Evolutionary conservation across 495 filamentous ascomycete genomes (phyloP), one percentile per base, ranked within the genome.

Genomic region (Annulohypoxylon stygium): DNA sequence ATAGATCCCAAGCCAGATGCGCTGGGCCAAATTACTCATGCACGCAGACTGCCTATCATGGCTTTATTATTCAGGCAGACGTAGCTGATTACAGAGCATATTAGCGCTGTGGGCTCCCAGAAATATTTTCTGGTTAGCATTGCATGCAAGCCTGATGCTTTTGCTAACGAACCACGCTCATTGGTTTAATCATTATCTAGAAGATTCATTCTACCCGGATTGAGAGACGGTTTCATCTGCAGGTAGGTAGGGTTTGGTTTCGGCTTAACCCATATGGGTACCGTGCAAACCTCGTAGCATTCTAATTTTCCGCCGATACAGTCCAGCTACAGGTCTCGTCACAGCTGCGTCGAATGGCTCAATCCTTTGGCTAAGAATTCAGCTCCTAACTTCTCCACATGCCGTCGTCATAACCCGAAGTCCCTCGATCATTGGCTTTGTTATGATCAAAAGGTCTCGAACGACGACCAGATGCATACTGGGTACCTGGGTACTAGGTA

Each of bases 11-110:
- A 50, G 16, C 61, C 37, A 64, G 30, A 54, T 60, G 37, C 55
- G 25, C 50, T 67, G 61, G 18, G 62, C 67, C 67, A 63, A 62
- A 45, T 67, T 57, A 51, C 36, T 36, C 57, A 67, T 65, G 68
- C 68, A 55, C 30, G 53, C 16, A 37, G 47, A 66, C 53, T 66
- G 62, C 61, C 71, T 41, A 67, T 53, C 71, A 70, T 37, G 65
- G 63, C 62, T 61, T 47, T 53, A 70, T 70, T 39, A 63, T 64
- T 59, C 63, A 66, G 48, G 37, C n/a, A 36, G 25, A 25, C 4
- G 66, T 61, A 25, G 36, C 53, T 36, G 53, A 34, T 23, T 33
- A 55, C 47, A 59, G 39, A 7, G 45, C 33, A 34, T 10, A n/a
- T 33, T 58, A 45, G 4, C 55, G 14, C 43, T 53, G n/a, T 39